A percentile compares a stretch with the other conserved stretches of the same genome.
phyloP scores from a whole-genome alignment of 768 basidiomycete species.

The Mycena metata region DNA sequence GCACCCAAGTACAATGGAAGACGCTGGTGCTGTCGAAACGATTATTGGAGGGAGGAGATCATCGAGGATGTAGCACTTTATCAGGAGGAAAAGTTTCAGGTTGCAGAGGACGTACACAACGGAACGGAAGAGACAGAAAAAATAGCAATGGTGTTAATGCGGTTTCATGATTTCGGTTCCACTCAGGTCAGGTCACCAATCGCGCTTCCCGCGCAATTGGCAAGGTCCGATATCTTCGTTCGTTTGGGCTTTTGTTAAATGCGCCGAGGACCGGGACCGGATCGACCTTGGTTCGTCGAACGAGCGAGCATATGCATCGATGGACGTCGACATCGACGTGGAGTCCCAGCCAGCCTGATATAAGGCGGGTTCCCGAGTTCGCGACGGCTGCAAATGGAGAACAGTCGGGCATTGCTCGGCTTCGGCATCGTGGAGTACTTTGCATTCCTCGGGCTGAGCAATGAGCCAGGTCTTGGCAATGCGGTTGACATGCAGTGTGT shows the following conservation, averaged over 20 bases:
- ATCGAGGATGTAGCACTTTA: conserved; percentile 15
- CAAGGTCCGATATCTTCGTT: conserved; percentile 15
- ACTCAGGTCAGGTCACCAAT: too few species aligned
- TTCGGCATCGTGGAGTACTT: neutral
- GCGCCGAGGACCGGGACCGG: conserved; percentile 1
- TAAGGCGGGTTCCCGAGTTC: conserved; percentile 5
- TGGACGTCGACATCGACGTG: neutral
- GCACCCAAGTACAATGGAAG: neutral
- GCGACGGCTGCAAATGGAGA: conserved; percentile 16
- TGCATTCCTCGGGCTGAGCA: too few species aligned
- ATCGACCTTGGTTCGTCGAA: neutral
- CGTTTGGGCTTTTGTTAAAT: neutral
- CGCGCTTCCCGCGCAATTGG: conserved; percentile 7
- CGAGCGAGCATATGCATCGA: neutral
- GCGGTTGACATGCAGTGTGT: neutral
- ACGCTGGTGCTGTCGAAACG: neutral
- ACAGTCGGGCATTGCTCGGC: conserved; percentile 23
- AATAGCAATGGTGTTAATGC: neutral
- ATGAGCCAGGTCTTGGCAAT: neutral
- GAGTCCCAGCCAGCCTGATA: conserved; percentile 1
- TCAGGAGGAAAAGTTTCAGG: neutral
- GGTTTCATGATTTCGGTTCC: neutral
- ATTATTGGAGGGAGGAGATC: neutral
- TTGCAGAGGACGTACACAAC: neutral
- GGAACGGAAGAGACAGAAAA: neutral